phyloP scores from a whole-genome alignment of 2,329 filamentous ascomycete genomes.

The Fonsecaea multimorphosa region DNA sequence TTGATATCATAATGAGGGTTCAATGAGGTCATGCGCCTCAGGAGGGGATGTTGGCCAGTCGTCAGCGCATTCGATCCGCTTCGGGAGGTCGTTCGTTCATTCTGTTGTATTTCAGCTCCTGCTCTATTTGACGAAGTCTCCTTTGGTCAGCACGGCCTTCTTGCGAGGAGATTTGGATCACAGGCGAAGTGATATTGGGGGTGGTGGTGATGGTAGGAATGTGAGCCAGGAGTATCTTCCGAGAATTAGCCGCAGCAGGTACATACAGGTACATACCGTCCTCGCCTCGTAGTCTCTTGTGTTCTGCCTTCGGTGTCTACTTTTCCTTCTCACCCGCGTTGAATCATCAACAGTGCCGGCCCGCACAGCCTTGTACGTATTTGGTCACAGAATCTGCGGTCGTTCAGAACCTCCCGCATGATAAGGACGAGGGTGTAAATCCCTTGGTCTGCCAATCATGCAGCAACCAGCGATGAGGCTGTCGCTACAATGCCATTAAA shows the following conservation, averaged over 20 bases:
- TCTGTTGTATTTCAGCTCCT: slow-evolving; percentile 24
- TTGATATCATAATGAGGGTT: too few relatives aligned
- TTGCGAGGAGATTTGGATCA: neutral
- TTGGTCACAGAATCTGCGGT: too few relatives aligned
- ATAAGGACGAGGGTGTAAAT: neutral
- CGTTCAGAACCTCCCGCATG: too few relatives aligned
- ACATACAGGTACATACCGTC: too few relatives aligned
- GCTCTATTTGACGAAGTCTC: slow-evolving; percentile 38
- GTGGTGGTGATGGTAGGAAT: neutral
- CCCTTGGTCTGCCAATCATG: neutral
- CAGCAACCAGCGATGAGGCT: neutral
- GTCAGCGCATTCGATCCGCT: slow-evolving; percentile 47
- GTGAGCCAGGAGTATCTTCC: neutral
- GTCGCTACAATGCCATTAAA: too few relatives aligned
- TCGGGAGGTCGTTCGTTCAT: neutral
- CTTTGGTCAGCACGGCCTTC: slow-evolving; percentile 13
- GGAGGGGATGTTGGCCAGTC: too few relatives aligned
- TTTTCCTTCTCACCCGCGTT: neutral
- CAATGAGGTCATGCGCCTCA: too few relatives aligned
- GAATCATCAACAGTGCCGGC: neutral
- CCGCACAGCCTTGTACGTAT: too few relatives aligned
- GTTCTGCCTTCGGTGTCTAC: neutral
- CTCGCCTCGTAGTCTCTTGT: too few relatives aligned
- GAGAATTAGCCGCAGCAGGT: neutral
- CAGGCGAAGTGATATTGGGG: neutral